Evolutionary conservation across 116 monocot species (phyloP).

Genomic region (Posidonia oceanica): DNA sequence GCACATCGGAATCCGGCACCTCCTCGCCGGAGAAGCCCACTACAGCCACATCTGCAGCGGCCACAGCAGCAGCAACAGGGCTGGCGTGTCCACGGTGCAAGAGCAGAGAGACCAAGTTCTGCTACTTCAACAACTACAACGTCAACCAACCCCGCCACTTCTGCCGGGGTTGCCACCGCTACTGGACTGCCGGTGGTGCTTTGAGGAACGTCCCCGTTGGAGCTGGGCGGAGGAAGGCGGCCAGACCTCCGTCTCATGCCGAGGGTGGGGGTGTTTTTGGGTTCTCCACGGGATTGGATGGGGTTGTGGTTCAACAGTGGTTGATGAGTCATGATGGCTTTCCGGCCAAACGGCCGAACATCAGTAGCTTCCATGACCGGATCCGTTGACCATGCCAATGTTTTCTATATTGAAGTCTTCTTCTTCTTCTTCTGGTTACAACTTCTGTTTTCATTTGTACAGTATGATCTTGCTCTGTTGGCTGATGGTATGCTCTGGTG

Average conservation of each 20-base stretch:
- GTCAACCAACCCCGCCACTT: slow-evolving; percentile 82
- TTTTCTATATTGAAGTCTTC: not conserved
- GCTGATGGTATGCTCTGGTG: too few species aligned
- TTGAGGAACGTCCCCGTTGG: slow-evolving; percentile 78
- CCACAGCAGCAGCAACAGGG: not conserved
- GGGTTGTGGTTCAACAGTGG: slow-evolving; percentile 14
- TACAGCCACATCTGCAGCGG: not conserved
- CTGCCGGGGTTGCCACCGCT: slow-evolving; percentile 66
- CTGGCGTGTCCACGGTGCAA: slow-evolving; percentile 57
- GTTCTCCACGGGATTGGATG: slow-evolving; percentile 3
- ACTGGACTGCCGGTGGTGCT: slow-evolving; percentile 81
- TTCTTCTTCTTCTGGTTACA: not conserved
- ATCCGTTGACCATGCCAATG: slow-evolving; percentile 6
- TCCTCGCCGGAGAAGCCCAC: not conserved
- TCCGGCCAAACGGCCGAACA: slow-evolving; percentile 8
- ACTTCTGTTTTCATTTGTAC: not conserved
- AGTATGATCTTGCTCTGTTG: not conserved
- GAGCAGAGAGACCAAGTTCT: slow-evolving; percentile 85
- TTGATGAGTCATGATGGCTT: slow-evolving; percentile 4
- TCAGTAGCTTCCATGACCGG: slow-evolving; percentile 1
- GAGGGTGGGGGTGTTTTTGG: slow-evolving; percentile 3
- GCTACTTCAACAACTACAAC: slow-evolving; percentile 98
- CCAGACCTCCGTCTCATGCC: slow-evolving; percentile 9
- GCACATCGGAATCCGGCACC: not conserved
- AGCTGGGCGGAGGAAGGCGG: slow-evolving; percentile 50